These are phyloP conservation scores for Austroboletus novae-zelandiae DNA, from an alignment of 1,284 basidiomycete species.

Conservation along the genomic window DNA sequence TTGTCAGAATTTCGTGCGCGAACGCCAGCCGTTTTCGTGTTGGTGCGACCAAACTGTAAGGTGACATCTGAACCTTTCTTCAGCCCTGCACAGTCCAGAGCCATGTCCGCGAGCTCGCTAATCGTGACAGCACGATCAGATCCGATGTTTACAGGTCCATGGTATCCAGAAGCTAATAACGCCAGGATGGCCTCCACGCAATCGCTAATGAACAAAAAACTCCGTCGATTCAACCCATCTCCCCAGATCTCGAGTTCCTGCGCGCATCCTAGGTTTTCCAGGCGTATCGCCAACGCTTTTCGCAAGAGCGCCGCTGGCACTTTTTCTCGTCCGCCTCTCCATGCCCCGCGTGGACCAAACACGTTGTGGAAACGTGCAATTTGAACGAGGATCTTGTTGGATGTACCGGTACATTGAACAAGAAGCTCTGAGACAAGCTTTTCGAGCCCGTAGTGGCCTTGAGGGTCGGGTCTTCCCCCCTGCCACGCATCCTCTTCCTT, in stretches of 20 bases:
- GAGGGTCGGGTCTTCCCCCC: constrained; percentile 39
- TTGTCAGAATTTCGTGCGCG: constrained; percentile 54
- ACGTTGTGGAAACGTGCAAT: constrained; percentile 61
- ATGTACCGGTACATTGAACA: constrained; percentile 31
- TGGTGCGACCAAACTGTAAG: constrained; percentile 26
- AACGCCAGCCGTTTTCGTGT: constrained; percentile 44
- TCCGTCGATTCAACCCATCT: constrained; percentile 49
- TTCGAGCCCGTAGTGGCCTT: constrained; percentile 59
- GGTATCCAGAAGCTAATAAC: constrained; percentile 39
- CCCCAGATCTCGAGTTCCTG: constrained; percentile 55
- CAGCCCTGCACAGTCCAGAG: constrained; percentile 36
- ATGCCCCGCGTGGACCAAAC: constrained; percentile 53
- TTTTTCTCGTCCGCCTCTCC: constrained; percentile 55
- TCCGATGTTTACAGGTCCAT: constrained; percentile 49
- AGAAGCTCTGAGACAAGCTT: constrained; percentile 53
- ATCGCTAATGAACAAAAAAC: constrained; percentile 56
- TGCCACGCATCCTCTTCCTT: constrained; percentile 45
- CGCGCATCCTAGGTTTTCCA: constrained; percentile 1
- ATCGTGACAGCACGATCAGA: constrained; percentile 47
- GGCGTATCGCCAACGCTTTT: constrained; percentile 43
- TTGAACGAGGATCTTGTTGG: constrained; percentile 37
- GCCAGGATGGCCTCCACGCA: constrained; percentile 47
- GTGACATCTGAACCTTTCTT: constrained; percentile 24
- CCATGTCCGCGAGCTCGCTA: constrained; percentile 42
- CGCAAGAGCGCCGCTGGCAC: constrained; percentile 56